A percentile compares a stretch with the other conserved stretches of the same genome.
These are phyloP conservation scores for Exophiala calicioides DNA, from an alignment of 2,329 filamentous ascomycete species.

Conservation along the genomic window DNA sequence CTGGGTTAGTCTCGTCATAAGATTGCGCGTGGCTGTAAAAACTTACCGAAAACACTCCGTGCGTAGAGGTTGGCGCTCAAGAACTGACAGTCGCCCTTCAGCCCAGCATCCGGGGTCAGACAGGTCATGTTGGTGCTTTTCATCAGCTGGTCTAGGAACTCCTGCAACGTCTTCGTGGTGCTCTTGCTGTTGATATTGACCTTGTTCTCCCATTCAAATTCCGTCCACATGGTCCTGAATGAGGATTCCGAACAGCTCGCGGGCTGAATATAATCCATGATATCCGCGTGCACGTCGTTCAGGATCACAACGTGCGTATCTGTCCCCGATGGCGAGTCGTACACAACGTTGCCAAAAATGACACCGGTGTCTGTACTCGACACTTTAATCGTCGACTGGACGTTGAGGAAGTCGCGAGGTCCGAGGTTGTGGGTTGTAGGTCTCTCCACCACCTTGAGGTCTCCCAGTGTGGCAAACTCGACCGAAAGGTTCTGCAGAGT, in stretches of 20 bases:
- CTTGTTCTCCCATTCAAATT: slow-evolving; percentile 99
- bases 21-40: neutral
- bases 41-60: slow-evolving; percentile 95
- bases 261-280: slow-evolving; percentile 99
- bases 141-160: slow-evolving; percentile 94
- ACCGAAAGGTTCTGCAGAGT: slow-evolving; percentile 96
- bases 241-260: slow-evolving; percentile 96
- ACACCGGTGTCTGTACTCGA: slow-evolving; percentile 97
- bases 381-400: slow-evolving; percentile 98
- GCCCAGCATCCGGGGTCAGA: slow-evolving; percentile 89
- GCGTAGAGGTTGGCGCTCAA: slow-evolving; percentile 96
- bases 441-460: slow-evolving; percentile 95
- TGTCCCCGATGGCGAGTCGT: slow-evolving; percentile 87
- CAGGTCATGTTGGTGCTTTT: slow-evolving; percentile 98
- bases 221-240: slow-evolving; percentile 99
- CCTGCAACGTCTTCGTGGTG: slow-evolving; percentile 75
- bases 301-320: slow-evolving; percentile 97
- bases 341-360: slow-evolving; percentile 98
- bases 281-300: slow-evolving; percentile 96
- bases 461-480: slow-evolving; percentile 96
- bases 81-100: slow-evolving; percentile 98
- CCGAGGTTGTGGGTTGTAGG: slow-evolving; percentile 95
- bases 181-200: slow-evolving; percentile 97
- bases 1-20: neutral
- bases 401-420: slow-evolving; percentile 95